Evolutionary conservation across 257 asterid species (phyloP).

Genomic region (Solanum bulbocastanum): DNA sequence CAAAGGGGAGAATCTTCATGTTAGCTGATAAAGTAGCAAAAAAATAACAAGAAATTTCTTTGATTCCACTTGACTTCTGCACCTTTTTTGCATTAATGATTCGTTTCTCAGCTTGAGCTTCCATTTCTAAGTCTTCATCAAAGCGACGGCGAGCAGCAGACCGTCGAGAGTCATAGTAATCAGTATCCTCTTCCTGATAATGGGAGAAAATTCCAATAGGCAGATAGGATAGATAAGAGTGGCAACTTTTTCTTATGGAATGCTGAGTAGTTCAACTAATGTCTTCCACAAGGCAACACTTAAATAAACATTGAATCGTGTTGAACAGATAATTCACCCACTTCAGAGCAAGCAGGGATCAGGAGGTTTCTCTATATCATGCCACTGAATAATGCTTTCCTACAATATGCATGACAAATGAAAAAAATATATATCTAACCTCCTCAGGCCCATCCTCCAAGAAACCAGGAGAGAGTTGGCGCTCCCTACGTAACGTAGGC

Average conservation of each 20-base stretch:
- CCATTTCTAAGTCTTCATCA: conserved; percentile 81
- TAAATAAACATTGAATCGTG: background rate
- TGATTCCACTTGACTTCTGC: conserved; percentile 8
- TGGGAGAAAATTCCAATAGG: background rate
- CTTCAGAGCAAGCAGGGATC: background rate
- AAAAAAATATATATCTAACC: conserved; percentile 30
- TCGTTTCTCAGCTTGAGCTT: conserved; percentile 93
- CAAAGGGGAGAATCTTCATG: conserved; percentile 12
- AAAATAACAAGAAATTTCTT: background rate
- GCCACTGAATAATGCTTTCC: background rate
- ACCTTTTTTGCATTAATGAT: conserved; percentile 94
- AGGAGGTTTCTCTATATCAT: background rate
- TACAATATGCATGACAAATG: background rate
- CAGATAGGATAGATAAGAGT: background rate
- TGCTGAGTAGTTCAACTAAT: background rate
- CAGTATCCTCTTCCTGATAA: conserved; percentile 70
- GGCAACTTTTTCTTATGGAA: background rate
- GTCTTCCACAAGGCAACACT: background rate
- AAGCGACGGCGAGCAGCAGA: conserved; percentile 68
- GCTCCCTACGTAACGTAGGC: conserved; percentile 86
- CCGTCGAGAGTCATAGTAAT: conserved; percentile 62
- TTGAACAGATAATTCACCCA: background rate
- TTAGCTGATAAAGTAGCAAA: conserved; percentile 21
- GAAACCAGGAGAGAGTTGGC: conserved; percentile 96
- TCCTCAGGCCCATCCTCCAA: conserved; percentile 90